Conservation (phyloP, 2,329 filamentous ascomycete species). For the Pestalotiopsis sp. region DNA sequence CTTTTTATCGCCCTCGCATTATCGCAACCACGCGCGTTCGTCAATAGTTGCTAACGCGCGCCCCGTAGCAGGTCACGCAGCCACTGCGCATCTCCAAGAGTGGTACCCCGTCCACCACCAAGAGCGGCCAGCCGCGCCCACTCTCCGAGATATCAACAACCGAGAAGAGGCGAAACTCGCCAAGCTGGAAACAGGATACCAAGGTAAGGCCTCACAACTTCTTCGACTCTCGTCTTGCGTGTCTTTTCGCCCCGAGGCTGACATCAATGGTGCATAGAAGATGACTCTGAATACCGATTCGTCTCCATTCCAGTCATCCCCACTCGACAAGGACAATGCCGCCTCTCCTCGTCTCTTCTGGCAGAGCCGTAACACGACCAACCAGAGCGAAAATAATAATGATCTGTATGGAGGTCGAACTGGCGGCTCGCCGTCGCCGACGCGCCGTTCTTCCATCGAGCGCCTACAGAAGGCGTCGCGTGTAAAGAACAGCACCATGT, state of each 20-base stretch:
- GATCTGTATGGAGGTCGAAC: conserved; percentile 57
- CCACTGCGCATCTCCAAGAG: conserved; percentile 79
- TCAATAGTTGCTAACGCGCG: not conserved
- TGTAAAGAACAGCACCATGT: conserved; percentile 97
- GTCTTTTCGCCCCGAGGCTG: conserved; percentile 23
- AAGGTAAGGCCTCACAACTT: conserved; percentile 56
- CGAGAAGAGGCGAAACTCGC: conserved; percentile 86
- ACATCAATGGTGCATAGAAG: conserved; percentile 51
- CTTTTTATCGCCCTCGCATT: not conserved
- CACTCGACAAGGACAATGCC: conserved; percentile 59
- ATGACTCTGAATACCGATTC: conserved; percentile 70
- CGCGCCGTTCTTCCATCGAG: conserved; percentile 88
- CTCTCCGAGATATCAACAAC: conserved; percentile 87
- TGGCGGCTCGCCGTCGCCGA: conserved; percentile 65
- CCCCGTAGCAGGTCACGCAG: conserved; percentile 40
- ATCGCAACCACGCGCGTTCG: not conserved
- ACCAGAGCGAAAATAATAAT: conserved; percentile 75
- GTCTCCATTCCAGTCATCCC: conserved; percentile 84
- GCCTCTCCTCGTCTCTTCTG: conserved; percentile 87
- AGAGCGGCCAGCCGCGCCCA: conserved; percentile 67
- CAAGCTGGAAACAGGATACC: conserved; percentile 77
- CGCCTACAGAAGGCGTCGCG: conserved; percentile 91
- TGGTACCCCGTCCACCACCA: conserved; percentile 55
- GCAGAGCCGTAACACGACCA: conserved; percentile 73
- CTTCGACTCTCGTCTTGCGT: not conserved